phyloP scores from a whole-genome alignment of 495 filamentous ascomycete genomes.

The Umbilicaria muhlenbergii region DNA sequence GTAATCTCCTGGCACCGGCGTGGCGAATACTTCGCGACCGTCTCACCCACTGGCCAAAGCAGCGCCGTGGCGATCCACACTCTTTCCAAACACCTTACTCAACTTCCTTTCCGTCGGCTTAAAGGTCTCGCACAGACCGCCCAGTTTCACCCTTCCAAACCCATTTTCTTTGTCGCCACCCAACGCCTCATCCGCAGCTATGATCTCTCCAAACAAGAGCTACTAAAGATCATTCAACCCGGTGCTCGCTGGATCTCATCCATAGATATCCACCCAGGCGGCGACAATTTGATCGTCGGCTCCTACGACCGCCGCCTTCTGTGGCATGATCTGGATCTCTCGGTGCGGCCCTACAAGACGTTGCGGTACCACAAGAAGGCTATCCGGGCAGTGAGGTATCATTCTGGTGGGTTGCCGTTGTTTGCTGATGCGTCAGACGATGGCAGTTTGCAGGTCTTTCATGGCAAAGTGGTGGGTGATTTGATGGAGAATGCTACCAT shows the following conservation, averaged over 20 bases:
- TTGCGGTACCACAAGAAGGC: conserved; percentile 86
- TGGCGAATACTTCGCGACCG: conserved; percentile 88
- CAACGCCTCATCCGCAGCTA: conserved; percentile 83
- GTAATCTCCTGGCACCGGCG: conserved; percentile 89
- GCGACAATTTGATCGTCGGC: conserved; percentile 85
- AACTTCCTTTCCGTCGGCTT: conserved; percentile 75
- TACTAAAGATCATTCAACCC: conserved; percentile 81
- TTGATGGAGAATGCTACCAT: conserved; percentile 91
- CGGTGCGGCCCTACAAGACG: conserved; percentile 81
- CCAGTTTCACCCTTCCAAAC: conserved; percentile 84
- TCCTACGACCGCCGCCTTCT: conserved; percentile 86
- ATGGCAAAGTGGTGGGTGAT: conserved; percentile 86
- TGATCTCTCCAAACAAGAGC: conserved; percentile 74
- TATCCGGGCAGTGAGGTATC: conserved; percentile 74
- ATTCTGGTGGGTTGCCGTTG: conserved; percentile 67
- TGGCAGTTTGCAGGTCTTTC: conserved; percentile 86
- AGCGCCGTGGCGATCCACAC: conserved; percentile 92
- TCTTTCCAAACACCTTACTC: conserved; percentile 82
- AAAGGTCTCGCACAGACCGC: conserved; percentile 77
- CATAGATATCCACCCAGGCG: conserved; percentile 82
- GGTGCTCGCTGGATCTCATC: conserved; percentile 91
- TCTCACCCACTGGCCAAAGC: conserved; percentile 62
- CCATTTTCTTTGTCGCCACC: conserved; percentile 90
- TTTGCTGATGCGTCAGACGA: conserved; percentile 92
- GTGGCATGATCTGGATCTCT: conserved; percentile 95